These are phyloP conservation scores for Trypanosoma mega DNA, from an alignment of 208 protist genomes.

Conservation along the genomic window DNA sequence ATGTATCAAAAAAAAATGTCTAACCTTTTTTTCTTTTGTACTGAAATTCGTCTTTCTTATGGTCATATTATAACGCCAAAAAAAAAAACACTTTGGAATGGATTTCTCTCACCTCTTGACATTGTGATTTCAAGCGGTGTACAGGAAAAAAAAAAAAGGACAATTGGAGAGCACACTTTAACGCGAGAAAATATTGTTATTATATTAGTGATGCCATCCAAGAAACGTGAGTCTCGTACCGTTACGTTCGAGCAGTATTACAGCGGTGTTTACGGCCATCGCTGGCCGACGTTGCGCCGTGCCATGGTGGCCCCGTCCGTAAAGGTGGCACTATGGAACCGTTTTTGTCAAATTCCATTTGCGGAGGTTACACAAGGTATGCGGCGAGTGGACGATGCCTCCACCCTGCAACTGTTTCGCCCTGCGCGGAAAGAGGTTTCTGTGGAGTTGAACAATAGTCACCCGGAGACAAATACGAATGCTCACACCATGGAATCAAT, in stretches of 20 bases:
- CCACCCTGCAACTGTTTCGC: slow-evolving; percentile 47
- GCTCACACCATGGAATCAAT: too few relatives aligned
- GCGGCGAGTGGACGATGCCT: slow-evolving; percentile 45
- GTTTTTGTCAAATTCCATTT: slow-evolving; percentile 76
- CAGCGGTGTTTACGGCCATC: slow-evolving; percentile 59
- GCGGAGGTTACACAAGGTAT: slow-evolving; percentile 49
- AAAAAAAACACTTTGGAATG: too few relatives aligned
- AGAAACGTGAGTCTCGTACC: not conserved
- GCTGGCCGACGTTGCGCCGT: slow-evolving; percentile 61
- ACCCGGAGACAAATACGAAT: too few relatives aligned
- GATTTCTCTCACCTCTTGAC: too few relatives aligned
- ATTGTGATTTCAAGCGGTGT: too few relatives aligned
- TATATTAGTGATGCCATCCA: slow-evolving; percentile 21
- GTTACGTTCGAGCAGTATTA: slow-evolving; percentile 75
- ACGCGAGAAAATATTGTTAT: not conserved
- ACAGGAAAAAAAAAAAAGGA: slow-evolving; percentile 12
- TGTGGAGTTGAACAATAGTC: too few relatives aligned
- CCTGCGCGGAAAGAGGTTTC: too few relatives aligned
- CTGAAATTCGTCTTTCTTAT: too few relatives aligned
- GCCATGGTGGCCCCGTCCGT: slow-evolving; percentile 35
- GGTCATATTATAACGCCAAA: too few relatives aligned
- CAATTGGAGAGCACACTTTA: not conserved
- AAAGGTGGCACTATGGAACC: slow-evolving; percentile 81
- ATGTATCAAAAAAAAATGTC: slow-evolving; percentile 10
- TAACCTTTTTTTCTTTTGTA: too few relatives aligned